Percentiles rank a stretch among this genome's conserved stretches.
Conservation (phyloP, 306 rosid species). For the Hylodesmum podocarpum region DNA sequence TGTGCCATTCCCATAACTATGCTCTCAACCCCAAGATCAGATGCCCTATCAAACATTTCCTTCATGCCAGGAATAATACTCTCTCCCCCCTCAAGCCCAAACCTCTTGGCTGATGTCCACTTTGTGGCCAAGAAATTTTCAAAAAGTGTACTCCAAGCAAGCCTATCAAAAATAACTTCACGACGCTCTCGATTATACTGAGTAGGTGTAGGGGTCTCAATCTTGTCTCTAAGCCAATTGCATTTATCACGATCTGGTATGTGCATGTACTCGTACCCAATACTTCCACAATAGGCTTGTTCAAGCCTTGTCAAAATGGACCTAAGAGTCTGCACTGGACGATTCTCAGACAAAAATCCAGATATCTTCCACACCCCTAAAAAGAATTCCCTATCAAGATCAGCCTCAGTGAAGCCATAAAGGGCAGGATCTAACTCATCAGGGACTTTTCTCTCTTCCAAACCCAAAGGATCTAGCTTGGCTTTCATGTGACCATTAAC, state of each 20-base stretch:
- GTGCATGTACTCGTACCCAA: constrained; percentile 95
- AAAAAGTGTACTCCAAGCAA: constrained; percentile 91
- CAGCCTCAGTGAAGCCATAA: constrained; percentile 86
- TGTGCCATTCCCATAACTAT: constrained; percentile 96
- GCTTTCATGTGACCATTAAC: constrained; percentile 95
- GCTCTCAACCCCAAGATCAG: constrained; percentile 91
- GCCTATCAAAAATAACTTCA: constrained; percentile 85
- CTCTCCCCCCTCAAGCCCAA: constrained; percentile 96
- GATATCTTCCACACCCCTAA: constrained; percentile 86
- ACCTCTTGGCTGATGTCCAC: constrained; percentile 91
- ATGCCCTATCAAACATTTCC: constrained; percentile 88
- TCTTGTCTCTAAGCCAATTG: constrained; percentile 88
- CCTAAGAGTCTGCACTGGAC: constrained; percentile 81
- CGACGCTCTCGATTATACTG: constrained; percentile 71
- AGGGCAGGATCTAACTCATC: constrained; percentile 70
- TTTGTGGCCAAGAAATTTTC: constrained; percentile 94
- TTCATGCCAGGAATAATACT: constrained; percentile 95
- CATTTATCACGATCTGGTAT: constrained; percentile 80
- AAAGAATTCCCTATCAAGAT: constrained; percentile 93
- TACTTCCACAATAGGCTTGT: constrained; percentile 90
- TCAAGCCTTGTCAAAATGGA: constrained; percentile 84
- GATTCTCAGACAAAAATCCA: constrained; percentile 89
- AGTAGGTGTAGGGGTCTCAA: constrained; percentile 73
- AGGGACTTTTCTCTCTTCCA: constrained; percentile 64
- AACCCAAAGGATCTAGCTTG: constrained; percentile 73